Base-by-base conservation (phyloP, 1,284 basidiomycete genomes). In the Leccinum pachyderme region DNA sequence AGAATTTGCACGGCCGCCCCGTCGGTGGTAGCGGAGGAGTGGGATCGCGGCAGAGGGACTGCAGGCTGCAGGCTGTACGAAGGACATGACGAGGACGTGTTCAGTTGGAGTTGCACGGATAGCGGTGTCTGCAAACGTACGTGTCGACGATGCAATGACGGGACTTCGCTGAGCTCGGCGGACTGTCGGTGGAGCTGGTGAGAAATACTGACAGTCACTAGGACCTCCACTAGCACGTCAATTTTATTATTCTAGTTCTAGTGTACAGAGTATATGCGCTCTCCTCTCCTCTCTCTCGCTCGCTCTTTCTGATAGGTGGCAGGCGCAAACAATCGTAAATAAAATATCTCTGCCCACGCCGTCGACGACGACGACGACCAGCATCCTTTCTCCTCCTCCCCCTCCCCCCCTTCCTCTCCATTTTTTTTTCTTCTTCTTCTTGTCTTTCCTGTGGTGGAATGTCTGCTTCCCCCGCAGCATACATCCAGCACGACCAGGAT, bases 121-220 rank as follows among this genome's bases (percentile, higher is more conserved):
- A 47, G 12, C 48, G 60, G 55, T 47, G 65, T 58, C 54, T 56
- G 55, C 57, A 55, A 62, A 67, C 65, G 62, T 60, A 70, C 65
- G 52, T 18, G 18, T 53, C 61, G 64, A 41, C 37, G 37, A 41
- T 41, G 18, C 37, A 41, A 22, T 49, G 63, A 58, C 60, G 59
- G 56, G 68, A 52, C 69, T 59, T 68, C 67, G 67, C 67, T 68
- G 67, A 68, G 67, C 70, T 68, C 66, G 57, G 70, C 67, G 67
- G 67, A 68, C 70, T 72, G 60, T 70, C 67, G 62, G 67, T 71
- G 57, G 60, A 54, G 54, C 59, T 61, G 51, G 51, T 56, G 58
- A 53, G 64, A 54, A 63, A 61, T 44, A 1, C 52, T 39, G 48
- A 39, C 52, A 27, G 18, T n/a, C 51, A 18, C 18, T 18, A 18